Evolutionary conservation across 192 early-diverging fungal genomes (phyloP), one percentile per base, ranked within the genome.

Genomic region (Mycoemilia scoparia): DNA sequence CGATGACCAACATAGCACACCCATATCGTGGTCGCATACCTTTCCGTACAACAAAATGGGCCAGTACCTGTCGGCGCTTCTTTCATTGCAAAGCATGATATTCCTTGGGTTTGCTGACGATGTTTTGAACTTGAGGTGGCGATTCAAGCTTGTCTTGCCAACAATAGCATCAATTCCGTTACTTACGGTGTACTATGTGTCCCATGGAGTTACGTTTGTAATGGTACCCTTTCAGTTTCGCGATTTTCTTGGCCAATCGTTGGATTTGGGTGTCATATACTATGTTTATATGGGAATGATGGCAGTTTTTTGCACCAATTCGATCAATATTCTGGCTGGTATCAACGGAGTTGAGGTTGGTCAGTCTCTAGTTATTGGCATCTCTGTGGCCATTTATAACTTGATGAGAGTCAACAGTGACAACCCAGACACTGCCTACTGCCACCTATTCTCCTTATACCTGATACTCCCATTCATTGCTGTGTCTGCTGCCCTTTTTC

Each of bases 101-200:
- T 80, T 99, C 26, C 65, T 99, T 28, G 95, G 95, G 6, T 96
- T 99, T 50, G 90, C 87, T 13, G 95, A 99, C 55, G 95, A 99
- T 49, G 82, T 99, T 9, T 70, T 99, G 39, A 79, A 93, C 59
- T 75, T 99, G 39, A 57, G 84, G 16, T 96, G 95, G 95, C 52
- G 91, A 26, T 82, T 87, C 56, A 99, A 99, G 57, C 73, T 99
- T 26, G 71, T 81, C 56, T 69, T 99, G 36, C 91, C 95, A 7
- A 71, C 82, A 0, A 71, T 96, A 30, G 89, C 95, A 0, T 81
- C 85, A 0, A 73, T 96, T 21, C 95, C 95, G 8, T 53, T 96
- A 13, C 65, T 99, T 30, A 83, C 88, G 45, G 86, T 95, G 1
- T 96, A 99, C 49, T 83, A 76, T 45, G 80, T 89, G 1, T 87